phyloP scores from a whole-genome alignment of 441 rosid genomes.

The Croton laevigatus region DNA sequence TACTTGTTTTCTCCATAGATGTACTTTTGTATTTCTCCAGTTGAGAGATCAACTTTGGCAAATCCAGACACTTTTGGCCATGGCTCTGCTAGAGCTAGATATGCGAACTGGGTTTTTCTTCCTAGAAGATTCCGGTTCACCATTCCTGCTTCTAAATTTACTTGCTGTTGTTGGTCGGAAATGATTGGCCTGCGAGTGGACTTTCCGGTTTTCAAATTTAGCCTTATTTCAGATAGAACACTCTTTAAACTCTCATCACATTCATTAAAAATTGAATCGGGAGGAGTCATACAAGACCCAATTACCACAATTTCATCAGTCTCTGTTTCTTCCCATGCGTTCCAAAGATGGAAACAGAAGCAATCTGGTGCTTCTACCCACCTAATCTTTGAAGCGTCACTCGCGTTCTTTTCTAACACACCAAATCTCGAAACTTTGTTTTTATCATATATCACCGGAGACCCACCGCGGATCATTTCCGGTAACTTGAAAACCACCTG shows the following conservation, averaged over 20 bases:
- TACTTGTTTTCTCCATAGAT: slow-evolving; percentile 54
- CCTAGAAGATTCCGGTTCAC: slow-evolving; percentile 70
- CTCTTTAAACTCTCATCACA: slow-evolving; percentile 63
- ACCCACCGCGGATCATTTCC: slow-evolving; percentile 80
- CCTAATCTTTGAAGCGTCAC: slow-evolving; percentile 34
- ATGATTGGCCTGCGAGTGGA: slow-evolving; percentile 60
- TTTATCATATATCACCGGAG: slow-evolving; percentile 74
- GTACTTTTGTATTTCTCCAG: slow-evolving; percentile 50
- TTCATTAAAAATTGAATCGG: slow-evolving; percentile 85
- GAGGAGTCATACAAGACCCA: slow-evolving; percentile 89
- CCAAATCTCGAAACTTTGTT: slow-evolving; percentile 67
- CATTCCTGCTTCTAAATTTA: slow-evolving; percentile 88
- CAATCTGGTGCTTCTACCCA: slow-evolving; percentile 67
- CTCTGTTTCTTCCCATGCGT: slow-evolving; percentile 88
- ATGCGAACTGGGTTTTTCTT: slow-evolving; percentile 58
- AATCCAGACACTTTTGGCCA: slow-evolving; percentile 95
- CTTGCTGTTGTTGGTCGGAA: slow-evolving; percentile 34
- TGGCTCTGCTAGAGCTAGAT: slow-evolving; percentile 74
- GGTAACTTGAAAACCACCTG: slow-evolving; percentile 72
- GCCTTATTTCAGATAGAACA: slow-evolving; percentile 70
- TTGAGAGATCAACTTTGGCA: slow-evolving; percentile 66
- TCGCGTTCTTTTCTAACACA: slow-evolving; percentile 48
- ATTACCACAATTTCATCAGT: slow-evolving; percentile 69
- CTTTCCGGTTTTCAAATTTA: slow-evolving; percentile 62
- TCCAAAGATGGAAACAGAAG: slow-evolving; percentile 88